phyloP scores from a whole-genome alignment of 768 basidiomycete genomes.

The Boletus eberwhitei region DNA sequence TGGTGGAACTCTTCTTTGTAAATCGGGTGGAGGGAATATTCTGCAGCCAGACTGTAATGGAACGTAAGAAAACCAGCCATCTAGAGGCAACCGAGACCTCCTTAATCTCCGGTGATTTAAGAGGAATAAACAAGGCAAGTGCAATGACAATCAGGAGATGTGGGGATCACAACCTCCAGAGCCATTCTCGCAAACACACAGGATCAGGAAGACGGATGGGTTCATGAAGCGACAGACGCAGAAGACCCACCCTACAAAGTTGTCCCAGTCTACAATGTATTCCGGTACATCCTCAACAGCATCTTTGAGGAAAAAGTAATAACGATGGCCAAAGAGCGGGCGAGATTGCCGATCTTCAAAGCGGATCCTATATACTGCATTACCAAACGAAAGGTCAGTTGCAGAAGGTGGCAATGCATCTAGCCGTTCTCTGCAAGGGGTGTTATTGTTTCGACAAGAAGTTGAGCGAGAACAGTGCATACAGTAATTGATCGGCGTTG shows the following conservation, averaged over 20 bases:
- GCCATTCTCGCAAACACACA: not conserved
- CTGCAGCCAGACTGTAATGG: constrained; percentile 67
- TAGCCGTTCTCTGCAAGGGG: constrained; percentile 58
- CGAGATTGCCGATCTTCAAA: constrained; percentile 70
- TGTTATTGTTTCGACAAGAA: constrained; percentile 14
- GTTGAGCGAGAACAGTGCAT: constrained; percentile 33
- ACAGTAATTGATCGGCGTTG: constrained; percentile 83
- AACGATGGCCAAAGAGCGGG: constrained; percentile 83
- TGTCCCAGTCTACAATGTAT: constrained; percentile 94
- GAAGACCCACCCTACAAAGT: constrained; percentile 71
- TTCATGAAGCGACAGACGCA: not conserved
- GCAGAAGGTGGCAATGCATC: constrained; percentile 62
- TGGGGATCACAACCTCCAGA: not conserved
- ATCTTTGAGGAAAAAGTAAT: constrained; percentile 90
- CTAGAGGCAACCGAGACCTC: not conserved
- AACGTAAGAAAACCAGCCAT: constrained; percentile 11
- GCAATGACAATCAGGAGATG: not conserved
- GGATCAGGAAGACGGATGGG: not conserved
- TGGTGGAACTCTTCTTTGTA: constrained; percentile 92
- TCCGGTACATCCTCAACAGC: constrained; percentile 98
- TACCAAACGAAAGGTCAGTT: constrained; percentile 79
- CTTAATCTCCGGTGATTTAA: not conserved
- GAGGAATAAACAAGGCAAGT: not conserved
- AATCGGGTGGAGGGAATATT: constrained; percentile 68
- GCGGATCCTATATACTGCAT: constrained; percentile 83